phyloP scores from a whole-genome alignment of 345 rosid species.

The Eucalyptus guilfoylei region DNA sequence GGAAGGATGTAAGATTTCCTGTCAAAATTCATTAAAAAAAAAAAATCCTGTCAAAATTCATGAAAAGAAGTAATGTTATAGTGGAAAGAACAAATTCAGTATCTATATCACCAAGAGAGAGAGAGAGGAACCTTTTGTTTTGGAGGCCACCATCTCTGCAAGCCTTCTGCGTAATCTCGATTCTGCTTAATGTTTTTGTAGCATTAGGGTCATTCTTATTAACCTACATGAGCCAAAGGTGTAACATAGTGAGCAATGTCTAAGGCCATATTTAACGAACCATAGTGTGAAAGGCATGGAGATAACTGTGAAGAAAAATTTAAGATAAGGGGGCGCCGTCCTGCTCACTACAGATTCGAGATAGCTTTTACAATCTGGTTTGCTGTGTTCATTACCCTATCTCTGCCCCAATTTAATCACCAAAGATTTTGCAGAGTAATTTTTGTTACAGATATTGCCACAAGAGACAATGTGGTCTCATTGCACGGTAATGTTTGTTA shows the following conservation, averaged over 20 bases:
- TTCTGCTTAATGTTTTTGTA: slow-evolving; percentile 33
- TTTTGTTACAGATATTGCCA: background rate
- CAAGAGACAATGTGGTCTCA: background rate
- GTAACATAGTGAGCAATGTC: background rate
- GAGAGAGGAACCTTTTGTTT: slow-evolving; percentile 30
- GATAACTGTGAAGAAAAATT: background rate
- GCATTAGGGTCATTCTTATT: slow-evolving; percentile 66
- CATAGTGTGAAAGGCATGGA: background rate
- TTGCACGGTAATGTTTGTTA: background rate
- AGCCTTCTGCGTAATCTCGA: slow-evolving; percentile 51
- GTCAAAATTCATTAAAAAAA: background rate
- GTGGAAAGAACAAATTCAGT: background rate
- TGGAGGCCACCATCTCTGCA: slow-evolving; percentile 53
- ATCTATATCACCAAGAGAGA: background rate
- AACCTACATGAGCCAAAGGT: slow-evolving; percentile 20
- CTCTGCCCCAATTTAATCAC: background rate
- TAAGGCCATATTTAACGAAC: background rate
- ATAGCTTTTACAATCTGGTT: background rate
- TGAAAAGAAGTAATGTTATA: background rate
- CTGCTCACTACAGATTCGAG: background rate
- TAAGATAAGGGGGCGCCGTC: background rate
- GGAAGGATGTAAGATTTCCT: slow-evolving; percentile 44
- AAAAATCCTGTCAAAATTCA: slow-evolving; percentile 12
- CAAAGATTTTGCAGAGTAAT: background rate
- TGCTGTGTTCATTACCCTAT: background rate